Base-by-base conservation (phyloP, 2,329 filamentous ascomycete genomes). In the Elsinoe fawcettii region DNA sequence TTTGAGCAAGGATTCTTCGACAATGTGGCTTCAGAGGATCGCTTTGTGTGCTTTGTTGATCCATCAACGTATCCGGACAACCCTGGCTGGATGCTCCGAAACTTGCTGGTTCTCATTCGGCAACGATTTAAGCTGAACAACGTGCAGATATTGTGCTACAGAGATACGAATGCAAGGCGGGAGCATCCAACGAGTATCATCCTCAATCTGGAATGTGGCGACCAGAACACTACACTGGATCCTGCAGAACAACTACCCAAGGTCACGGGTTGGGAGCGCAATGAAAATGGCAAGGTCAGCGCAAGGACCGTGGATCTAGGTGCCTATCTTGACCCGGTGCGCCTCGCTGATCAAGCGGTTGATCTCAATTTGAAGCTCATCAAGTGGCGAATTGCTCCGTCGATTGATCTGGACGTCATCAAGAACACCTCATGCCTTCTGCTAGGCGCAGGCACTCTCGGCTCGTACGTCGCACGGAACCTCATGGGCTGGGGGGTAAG, bases 301-400 rank as follows among this genome's bases (percentile, higher is more conserved):
- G 84, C 88, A 14, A 85, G 88, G 63, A 80, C 86, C 16, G 89
- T 90, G 12, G 90, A 95, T 66, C 78, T 99, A 7, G 87, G 87
- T 18, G 90, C 93, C 65, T 95, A 96, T 65, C 92, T 99, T 87
- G 91, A 99, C 67, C 92, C 93, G 5, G 77, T 80, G 32, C 85
- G 85, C 64, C 77, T 97, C 16, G 93, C 93, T 20, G 91, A 97
- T 68, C 90, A 95, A 69, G 90, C 91, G 0, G 92, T 97, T 8
- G 93, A 99, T 67, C 79, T 99, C 59, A 99, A 99, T 67, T 78
- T 97, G 60, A 97, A 97, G 73, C 80, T 99, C 58, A 99, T 99
- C 85, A 99, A 96, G 74, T 99, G 93, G 93, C 85, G 93, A 37
- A 90, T 99, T 65, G 89, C 90, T 6, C 93, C 93, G 0, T 85